These are phyloP conservation scores for Cystofilobasidium ferigula DNA, from an alignment of 768 basidiomycete species.

Conservation along the genomic window DNA sequence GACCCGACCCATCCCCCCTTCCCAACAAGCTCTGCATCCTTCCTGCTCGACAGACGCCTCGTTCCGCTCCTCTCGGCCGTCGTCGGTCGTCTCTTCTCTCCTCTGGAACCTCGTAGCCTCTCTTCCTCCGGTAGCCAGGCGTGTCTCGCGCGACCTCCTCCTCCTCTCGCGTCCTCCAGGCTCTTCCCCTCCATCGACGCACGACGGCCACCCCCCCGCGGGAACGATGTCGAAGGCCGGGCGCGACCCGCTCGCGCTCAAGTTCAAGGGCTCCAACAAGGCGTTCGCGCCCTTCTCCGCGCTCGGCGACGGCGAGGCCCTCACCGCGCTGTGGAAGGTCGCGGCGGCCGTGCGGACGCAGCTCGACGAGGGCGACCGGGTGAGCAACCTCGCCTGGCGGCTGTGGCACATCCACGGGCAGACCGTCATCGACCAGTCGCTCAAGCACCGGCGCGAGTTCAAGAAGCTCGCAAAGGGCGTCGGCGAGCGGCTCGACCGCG, in stretches of 20 bases:
- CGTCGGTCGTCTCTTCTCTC: no score
- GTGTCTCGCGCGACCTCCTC: no score
- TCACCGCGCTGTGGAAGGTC: slow-evolving; percentile 87
- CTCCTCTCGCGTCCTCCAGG: no score
- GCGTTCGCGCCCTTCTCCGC: slow-evolving; percentile 88
- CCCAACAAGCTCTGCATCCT: no score
- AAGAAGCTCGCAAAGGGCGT: slow-evolving; percentile 76
- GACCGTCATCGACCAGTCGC: slow-evolving; percentile 83
- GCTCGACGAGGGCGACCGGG: slow-evolving; percentile 70
- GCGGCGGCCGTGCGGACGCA: slow-evolving; percentile 55
- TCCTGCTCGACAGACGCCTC: no score
- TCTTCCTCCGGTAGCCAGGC: no score
- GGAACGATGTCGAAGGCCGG: background rate
- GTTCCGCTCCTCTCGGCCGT: no score
- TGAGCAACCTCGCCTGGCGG: slow-evolving; percentile 85
- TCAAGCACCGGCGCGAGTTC: slow-evolving; percentile 78
- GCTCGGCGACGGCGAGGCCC: slow-evolving; percentile 67
- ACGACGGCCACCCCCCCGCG: no score
- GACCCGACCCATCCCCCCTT: no score
- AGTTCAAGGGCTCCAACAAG: slow-evolving; percentile 56
- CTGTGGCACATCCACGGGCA: slow-evolving; percentile 85
- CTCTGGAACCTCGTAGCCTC: no score
- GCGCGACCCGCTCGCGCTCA: slow-evolving; percentile 32
- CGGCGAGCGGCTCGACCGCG: slow-evolving; percentile 86
- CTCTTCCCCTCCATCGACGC: no score